phyloP scores from a whole-genome alignment of 768 basidiomycete genomes.

The Cystobasidium ongulense region DNA sequence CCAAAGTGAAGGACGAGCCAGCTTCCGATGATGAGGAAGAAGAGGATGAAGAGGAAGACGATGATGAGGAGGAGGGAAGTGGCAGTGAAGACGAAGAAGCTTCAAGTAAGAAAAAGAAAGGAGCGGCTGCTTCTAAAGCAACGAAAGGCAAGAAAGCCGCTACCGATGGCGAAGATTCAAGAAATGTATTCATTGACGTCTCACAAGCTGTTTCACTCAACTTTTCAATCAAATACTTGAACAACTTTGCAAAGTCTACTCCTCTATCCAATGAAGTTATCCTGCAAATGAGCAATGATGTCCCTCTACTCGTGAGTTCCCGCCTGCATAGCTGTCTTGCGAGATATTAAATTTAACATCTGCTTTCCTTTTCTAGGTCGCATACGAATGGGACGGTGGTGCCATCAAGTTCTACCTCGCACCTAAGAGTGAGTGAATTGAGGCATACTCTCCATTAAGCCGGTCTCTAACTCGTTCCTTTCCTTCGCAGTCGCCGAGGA shows the following conservation, averaged over 20 bases:
- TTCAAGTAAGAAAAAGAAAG: slow-evolving; percentile 62
- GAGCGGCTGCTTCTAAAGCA: slow-evolving; percentile 49
- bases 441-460: too few species aligned
- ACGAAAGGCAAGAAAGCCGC: slow-evolving; percentile 46
- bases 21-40: slow-evolving; percentile 37
- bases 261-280: slow-evolving; percentile 63
- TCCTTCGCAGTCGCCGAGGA: slow-evolving; percentile 23
- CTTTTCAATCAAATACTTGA: slow-evolving; percentile 92
- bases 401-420: slow-evolving; percentile 89
- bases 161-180: slow-evolving; percentile 57
- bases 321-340: background rate
- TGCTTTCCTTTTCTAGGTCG: slow-evolving; percentile 53
- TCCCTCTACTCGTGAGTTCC: slow-evolving; percentile 68
- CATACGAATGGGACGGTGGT: slow-evolving; percentile 81
- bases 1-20: slow-evolving; percentile 45
- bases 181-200: slow-evolving; percentile 64
- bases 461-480: background rate
- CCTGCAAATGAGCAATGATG: slow-evolving; percentile 85
- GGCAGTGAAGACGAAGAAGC: slow-evolving; percentile 31
- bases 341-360: slow-evolving; percentile 12
- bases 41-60: slow-evolving; percentile 52
- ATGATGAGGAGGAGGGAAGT: slow-evolving; percentile 50
- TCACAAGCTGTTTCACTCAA: slow-evolving; percentile 83
- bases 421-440: slow-evolving; percentile 61
- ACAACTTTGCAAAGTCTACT: slow-evolving; percentile 88